These are phyloP conservation scores for Talaromyces proteolyticus DNA, from an alignment of 495 filamentous ascomycete genomes.

Conservation along the genomic window DNA sequence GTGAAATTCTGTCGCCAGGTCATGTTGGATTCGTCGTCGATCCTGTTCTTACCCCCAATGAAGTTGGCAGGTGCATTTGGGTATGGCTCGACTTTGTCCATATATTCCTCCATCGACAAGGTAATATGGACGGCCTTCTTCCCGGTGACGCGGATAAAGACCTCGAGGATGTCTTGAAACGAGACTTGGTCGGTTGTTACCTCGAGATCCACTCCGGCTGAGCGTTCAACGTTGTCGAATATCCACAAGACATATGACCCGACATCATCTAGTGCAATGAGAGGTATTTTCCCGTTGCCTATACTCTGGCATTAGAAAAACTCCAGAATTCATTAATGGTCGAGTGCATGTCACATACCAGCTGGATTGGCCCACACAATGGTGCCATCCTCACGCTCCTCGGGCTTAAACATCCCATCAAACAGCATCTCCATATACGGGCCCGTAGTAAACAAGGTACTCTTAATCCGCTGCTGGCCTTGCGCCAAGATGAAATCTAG, in stretches of 20 bases:
- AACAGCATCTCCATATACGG: constrained; percentile 49
- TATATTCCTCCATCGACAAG: constrained; percentile 37
- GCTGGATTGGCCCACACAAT: constrained; percentile 7
- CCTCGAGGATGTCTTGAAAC: constrained; percentile 37
- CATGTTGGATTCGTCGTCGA: constrained; percentile 34
- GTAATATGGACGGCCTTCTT: constrained; percentile 37
- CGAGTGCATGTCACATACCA: constrained; percentile 11
- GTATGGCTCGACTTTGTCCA: constrained; percentile 12
- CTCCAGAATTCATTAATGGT: no score
- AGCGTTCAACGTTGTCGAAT: constrained; percentile 42
- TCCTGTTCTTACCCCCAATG: constrained; percentile 33
- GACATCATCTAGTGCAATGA: constrained; percentile 46
- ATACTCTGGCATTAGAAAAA: no score
- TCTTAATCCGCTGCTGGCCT: constrained; percentile 1
- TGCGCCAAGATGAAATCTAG: constrained; percentile 36
- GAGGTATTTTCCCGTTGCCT: constrained; percentile 24
- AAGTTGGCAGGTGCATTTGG: constrained; percentile 1
- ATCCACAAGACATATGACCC: constrained; percentile 50
- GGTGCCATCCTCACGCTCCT: constrained; percentile 1
- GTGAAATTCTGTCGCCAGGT: constrained; percentile 45
- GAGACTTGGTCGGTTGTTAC: constrained; percentile 42
- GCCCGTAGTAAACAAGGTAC: constrained; percentile 42
- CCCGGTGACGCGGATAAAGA: constrained; percentile 49
- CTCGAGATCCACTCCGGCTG: constrained; percentile 45
- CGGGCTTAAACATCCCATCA: constrained; percentile 12